Evolutionary conservation across 2,329 filamentous ascomycete species (phyloP), one percentile per base, ranked within the genome.

Genomic region (Chalaropsis thielavioides): DNA sequence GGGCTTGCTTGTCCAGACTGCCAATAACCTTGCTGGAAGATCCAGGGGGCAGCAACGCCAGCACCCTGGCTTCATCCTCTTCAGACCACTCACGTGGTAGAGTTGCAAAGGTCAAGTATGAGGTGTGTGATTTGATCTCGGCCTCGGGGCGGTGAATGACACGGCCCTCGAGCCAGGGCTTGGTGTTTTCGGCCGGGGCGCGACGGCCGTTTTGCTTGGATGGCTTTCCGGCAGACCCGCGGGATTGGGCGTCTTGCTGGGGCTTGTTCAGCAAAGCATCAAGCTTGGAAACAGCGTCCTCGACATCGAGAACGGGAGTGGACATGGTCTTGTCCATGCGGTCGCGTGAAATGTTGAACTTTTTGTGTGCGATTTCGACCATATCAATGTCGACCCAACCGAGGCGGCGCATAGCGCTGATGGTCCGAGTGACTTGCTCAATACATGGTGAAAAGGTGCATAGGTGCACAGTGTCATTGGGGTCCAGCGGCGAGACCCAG

Each of bases 381-480:
- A 96, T 96, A 70, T 89, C 85, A 69, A 97, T 95, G 66, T 92
- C 88, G 10, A 91, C 82, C 94, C 94, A 99, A 63, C 90, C 90
- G 6, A 91, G 78, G 44, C 85, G 82, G 64, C 92, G 86, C 74
- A 99, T 81, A 13, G 84, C 83, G 11, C 89, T 87, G 64, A 96
- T 86, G 0, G 94, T 97, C 65, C 86, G 84, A 63, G 88, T 90
- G 24, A 95, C 92, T 77, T 99, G 94, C 75, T 99, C 94, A 69
- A 99, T 95, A 75, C 94, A 99, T 0, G 94, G 94, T 1, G 89
- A 95, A 76, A 99, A 99, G 0, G 91, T 95, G 77, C 94, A 99
- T 64, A 99, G 82, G 72, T 94, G 82, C 1, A 87, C 83, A 4
- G 87, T 81, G 51, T 83, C 81, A n/a, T 81, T 80, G 0, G 89